Evolutionary conservation across 306 rosid genomes (phyloP).

Genomic region (Delonix regia): DNA sequence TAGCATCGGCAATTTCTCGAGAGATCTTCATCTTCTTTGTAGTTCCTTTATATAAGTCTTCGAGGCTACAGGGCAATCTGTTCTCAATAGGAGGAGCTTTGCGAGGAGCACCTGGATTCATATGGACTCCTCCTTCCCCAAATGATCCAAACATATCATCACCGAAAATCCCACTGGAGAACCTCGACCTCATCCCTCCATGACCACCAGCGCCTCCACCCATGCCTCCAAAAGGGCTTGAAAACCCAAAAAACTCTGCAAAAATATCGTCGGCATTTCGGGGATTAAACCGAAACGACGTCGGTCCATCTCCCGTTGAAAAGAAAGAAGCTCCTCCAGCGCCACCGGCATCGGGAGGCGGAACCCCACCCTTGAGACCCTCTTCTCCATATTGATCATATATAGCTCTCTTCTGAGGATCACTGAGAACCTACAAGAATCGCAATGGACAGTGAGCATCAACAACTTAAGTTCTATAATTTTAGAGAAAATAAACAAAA

Average conservation of each 20-base stretch:
- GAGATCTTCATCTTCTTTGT: constrained; percentile 70
- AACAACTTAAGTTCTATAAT: neutral
- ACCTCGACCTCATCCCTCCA: constrained; percentile 57
- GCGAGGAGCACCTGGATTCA: constrained; percentile 47
- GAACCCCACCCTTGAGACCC: constrained; percentile 71
- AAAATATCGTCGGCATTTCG: constrained; percentile 69
- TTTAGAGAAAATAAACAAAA: neutral
- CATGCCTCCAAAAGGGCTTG: constrained; percentile 66
- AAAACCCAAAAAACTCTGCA: constrained; percentile 63
- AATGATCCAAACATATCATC: constrained; percentile 61
- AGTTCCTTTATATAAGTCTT: constrained; percentile 61
- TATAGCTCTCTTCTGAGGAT: constrained; percentile 66
- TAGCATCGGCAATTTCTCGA: constrained; percentile 60
- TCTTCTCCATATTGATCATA: constrained; percentile 83
- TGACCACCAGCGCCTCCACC: constrained; percentile 46
- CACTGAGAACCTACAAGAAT: constrained; percentile 66
- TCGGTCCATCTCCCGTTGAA: constrained; percentile 64
- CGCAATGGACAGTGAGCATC: constrained; percentile 27
- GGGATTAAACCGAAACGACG: constrained; percentile 67
- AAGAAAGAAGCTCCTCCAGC: constrained; percentile 57
- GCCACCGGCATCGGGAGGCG: constrained; percentile 69
- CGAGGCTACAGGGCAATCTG: constrained; percentile 62
- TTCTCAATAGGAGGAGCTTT: constrained; percentile 65
- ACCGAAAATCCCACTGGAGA: constrained; percentile 60
- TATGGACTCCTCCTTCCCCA: constrained; percentile 52